Conservation (phyloP, 768 basidiomycete species). For the Macrolepiota dolichaula region DNA sequence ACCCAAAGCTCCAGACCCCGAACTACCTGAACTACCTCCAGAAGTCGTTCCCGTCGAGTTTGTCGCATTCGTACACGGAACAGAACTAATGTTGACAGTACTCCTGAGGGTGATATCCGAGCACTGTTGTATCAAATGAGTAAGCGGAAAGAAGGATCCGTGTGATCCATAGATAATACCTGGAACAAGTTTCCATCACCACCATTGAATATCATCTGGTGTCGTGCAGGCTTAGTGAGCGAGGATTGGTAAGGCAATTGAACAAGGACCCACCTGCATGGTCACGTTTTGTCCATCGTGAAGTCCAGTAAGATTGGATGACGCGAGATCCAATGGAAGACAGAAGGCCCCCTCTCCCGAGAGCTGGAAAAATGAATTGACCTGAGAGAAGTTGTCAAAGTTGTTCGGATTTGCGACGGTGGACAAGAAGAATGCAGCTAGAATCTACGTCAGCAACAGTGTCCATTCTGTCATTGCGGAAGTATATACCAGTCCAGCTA, state of each 20-base stretch:
- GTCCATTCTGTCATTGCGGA: not conserved
- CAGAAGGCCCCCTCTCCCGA: constrained; percentile 61
- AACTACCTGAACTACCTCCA: constrained; percentile 5
- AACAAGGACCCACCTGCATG: constrained; percentile 46
- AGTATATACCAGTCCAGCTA: constrained; percentile 42
- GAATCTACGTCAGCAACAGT: not conserved
- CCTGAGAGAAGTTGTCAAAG: constrained; percentile 55
- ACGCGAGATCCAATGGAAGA: constrained; percentile 57
- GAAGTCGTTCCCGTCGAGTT: constrained; percentile 11
- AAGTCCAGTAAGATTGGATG: constrained; percentile 37
- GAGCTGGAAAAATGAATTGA: constrained; percentile 31
- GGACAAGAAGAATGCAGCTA: constrained; percentile 55
- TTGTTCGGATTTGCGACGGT: constrained; percentile 56
- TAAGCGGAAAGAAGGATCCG: constrained; percentile 15
- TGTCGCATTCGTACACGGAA: constrained; percentile 34
- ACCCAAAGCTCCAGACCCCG: constrained; percentile 12
- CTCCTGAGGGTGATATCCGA: constrained; percentile 68
- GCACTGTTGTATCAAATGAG: constrained; percentile 42
- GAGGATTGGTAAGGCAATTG: not conserved
- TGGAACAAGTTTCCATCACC: constrained; percentile 71
- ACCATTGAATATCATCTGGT: constrained; percentile 33
- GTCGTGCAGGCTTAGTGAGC: not conserved
- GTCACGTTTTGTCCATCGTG: constrained; percentile 69
- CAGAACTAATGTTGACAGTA: constrained; percentile 40
- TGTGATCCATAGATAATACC: constrained; percentile 28